A percentile compares a stretch with the other conserved stretches of the same genome.
phyloP scores from a whole-genome alignment of 495 filamentous ascomycete genomes.

The Filosporella fistucella region DNA sequence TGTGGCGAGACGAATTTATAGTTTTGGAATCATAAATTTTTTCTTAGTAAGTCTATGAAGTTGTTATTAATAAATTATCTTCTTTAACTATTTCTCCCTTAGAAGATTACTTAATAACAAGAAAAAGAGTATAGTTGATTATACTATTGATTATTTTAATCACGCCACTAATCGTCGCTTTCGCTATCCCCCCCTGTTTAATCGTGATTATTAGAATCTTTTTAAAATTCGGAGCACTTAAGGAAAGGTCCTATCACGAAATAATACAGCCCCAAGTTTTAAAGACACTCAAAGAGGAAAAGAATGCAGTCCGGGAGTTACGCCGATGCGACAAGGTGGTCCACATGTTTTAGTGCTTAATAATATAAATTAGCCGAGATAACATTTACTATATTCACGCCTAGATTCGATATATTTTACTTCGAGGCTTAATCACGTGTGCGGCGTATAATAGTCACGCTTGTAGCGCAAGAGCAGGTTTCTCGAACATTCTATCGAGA shows the following conservation, averaged over 20 bases:
- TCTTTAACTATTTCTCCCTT: conserved; percentile 15
- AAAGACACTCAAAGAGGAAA: conserved; percentile 10
- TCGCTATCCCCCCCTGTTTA: neutral
- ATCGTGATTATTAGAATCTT: conserved; percentile 10
- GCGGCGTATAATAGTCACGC: no score
- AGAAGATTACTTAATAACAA: conserved; percentile 9
- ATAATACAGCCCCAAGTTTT: conserved; percentile 8
- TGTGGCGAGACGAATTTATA: conserved; percentile 14
- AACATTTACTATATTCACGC: conserved; percentile 7
- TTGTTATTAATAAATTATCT: conserved; percentile 11
- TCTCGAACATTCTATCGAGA: no score
- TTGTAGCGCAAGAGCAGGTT: no score
- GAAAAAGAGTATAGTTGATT: conserved; percentile 8
- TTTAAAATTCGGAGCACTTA: conserved; percentile 18
- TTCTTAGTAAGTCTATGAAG: conserved; percentile 11
- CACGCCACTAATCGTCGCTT: conserved; percentile 2
- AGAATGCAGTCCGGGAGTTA: conserved; percentile 17
- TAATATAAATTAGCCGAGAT: conserved; percentile 6
- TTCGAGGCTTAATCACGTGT: conserved; percentile 7
- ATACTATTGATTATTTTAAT: conserved; percentile 8
- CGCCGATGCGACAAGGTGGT: conserved; percentile 12
- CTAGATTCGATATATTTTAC: conserved; percentile 1
- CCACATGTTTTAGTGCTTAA: conserved; percentile 1
- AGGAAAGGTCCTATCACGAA: conserved; percentile 12
- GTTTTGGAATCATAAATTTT: conserved; percentile 18